phyloP scores from a whole-genome alignment of 495 filamentous ascomycete species.

The Astrocystis sublimbata region DNA sequence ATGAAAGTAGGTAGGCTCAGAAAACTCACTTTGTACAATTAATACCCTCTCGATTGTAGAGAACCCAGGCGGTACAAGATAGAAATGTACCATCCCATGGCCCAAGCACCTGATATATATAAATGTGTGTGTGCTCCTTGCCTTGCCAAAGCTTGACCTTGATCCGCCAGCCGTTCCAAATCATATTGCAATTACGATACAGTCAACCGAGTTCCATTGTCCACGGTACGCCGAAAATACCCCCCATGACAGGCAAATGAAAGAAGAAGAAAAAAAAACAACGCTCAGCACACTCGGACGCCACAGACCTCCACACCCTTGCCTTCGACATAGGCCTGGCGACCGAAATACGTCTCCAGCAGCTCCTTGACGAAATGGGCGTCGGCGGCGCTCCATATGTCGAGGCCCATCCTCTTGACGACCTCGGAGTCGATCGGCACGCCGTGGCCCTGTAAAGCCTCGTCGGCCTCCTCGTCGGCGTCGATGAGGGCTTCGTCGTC shows the following conservation, averaged over 20 bases:
- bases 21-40: no score
- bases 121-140: no score
- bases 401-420: conserved; percentile 77
- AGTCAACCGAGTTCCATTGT: neutral
- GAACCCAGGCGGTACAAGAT: no score
- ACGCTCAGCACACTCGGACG: conserved; percentile 65
- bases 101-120: neutral
- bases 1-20: no score
- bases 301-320: conserved; percentile 80
- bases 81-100: neutral
- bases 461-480: conserved; percentile 34
- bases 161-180: neutral
- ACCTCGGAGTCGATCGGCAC: conserved; percentile 68
- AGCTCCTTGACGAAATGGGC: conserved; percentile 70
- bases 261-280: neutral
- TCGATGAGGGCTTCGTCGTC: conserved; percentile 30
- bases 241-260: neutral
- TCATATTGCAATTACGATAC: conserved; percentile 4
- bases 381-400: conserved; percentile 81
- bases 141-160: neutral
- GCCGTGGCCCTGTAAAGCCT: conserved; percentile 34
- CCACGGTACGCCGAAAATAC: neutral
- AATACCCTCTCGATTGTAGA: no score
- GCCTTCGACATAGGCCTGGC: conserved; percentile 66
- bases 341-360: conserved; percentile 68